phyloP scores from a whole-genome alignment of 1,284 basidiomycete species.

The Omphalotus olearius region DNA sequence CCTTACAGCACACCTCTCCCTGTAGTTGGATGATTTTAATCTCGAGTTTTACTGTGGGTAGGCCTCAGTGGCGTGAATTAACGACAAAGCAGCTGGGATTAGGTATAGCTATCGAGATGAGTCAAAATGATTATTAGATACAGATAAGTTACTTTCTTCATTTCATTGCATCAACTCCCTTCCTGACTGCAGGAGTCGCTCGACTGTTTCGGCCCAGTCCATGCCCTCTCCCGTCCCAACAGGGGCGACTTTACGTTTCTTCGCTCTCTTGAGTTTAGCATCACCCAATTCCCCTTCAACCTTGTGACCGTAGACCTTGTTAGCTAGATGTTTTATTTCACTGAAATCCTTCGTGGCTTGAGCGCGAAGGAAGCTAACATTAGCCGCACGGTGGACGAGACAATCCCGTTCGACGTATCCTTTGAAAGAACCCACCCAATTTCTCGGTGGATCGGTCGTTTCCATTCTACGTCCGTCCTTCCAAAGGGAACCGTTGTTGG shows the following conservation, averaged over 20 bases:
- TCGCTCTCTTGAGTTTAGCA: slow-evolving; percentile 14
- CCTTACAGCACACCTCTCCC: slow-evolving; percentile 36
- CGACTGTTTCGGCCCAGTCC: slow-evolving; percentile 35
- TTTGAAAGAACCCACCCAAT: slow-evolving; percentile 29
- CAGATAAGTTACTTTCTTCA: slow-evolving; percentile 6
- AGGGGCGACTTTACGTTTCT: slow-evolving; percentile 14
- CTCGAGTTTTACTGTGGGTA: too few relatives aligned
- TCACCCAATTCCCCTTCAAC: slow-evolving; percentile 28
- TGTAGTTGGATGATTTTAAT: too few relatives aligned
- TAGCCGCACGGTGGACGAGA: slow-evolving; percentile 57
- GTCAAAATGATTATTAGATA: background rate
- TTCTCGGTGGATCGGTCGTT: slow-evolving; percentile 17
- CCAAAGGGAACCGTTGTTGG: slow-evolving; percentile 61
- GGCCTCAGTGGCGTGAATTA: too few relatives aligned
- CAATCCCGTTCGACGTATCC: slow-evolving; percentile 54
- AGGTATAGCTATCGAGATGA: too few relatives aligned
- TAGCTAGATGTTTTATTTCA: slow-evolving; percentile 64
- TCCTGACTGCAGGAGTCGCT: slow-evolving; percentile 17
- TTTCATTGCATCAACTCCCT: slow-evolving; percentile 9
- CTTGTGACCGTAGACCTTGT: slow-evolving; percentile 39
- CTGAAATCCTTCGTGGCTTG: slow-evolving; percentile 67
- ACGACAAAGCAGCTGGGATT: too few relatives aligned
- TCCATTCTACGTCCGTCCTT: slow-evolving; percentile 54
- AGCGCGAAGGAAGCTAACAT: slow-evolving; percentile 63
- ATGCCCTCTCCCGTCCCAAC: slow-evolving; percentile 33